Evolutionary conservation across 176 grass and related monocot genomes (phyloP), one percentile per base, ranked within the genome.

Genomic region (Cenchrus fungigraminus): DNA sequence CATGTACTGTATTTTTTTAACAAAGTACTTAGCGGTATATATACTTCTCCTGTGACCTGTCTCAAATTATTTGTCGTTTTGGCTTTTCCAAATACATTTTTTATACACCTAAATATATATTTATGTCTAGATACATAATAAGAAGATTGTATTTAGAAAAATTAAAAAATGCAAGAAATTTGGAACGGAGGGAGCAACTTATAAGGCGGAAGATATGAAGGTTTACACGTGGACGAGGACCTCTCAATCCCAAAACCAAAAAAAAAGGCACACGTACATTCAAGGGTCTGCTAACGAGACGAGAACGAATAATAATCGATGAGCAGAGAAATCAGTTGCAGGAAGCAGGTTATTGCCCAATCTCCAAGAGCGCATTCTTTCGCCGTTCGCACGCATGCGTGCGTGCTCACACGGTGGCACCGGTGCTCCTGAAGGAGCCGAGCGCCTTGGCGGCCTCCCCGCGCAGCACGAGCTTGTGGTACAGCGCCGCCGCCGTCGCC

Each of bases 401-500:
- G 5, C 6, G 0, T 9, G 22, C 12, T 71, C 85, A 88, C 55
- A 44, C 51, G 53, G 61, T 66, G 52, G 71, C 71, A 44, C 55
- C 40, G 78, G 61, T 80, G 84, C 90, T 88, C 77, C 87, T 79
- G 87, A 98, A 98, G 8, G 91, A 98, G 65, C 85, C 62, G 7
- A 95, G 52, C 16, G 84, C 85, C 75, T 91, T 97, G 37, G 40
- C 40, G n/a, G 63, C 89, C 66, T 78, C 49, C 16, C 89, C 93
- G 75, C 87, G 78, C 9, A 95, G 83, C 79, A 98, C 87, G 61
- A 75, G 82, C 73, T 91, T 83, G 89, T 93, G 85, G 85, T 98
- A 98, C 28, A 89, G 1, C 55, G 95, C 91, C 44, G 95, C 95
- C 14, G 12, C n/a, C 7, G 70, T 37, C 37, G 95, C 95, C 29